Conservation (phyloP, 495 filamentous ascomycete species). For the Cryomyces antarcticus region DNA sequence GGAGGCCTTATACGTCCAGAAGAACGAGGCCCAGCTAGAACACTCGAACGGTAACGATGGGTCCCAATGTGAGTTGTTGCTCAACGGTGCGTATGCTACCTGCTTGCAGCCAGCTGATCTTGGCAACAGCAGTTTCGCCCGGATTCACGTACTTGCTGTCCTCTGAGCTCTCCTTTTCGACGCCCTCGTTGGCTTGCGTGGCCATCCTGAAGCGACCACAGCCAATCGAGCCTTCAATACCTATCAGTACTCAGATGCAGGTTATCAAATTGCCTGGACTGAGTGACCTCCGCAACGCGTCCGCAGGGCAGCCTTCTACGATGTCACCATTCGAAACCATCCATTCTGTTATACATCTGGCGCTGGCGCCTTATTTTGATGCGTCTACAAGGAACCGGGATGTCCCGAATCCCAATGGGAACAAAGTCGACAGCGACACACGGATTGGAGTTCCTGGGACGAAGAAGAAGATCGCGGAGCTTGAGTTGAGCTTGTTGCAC, state of each 20-base stretch:
- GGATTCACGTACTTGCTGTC: slow-evolving; percentile 59
- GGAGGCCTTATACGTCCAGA: slow-evolving; percentile 73
- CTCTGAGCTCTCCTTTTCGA: slow-evolving; percentile 56
- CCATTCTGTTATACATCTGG: slow-evolving; percentile 70
- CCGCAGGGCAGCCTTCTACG: slow-evolving; percentile 44
- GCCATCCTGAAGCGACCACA: slow-evolving; percentile 76
- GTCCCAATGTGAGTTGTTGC: slow-evolving; percentile 20
- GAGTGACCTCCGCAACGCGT: slow-evolving; percentile 38
- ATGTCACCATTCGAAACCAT: slow-evolving; percentile 79
- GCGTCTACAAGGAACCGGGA: slow-evolving; percentile 76
- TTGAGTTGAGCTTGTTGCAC: slow-evolving; percentile 74
- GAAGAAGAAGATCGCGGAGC: slow-evolving; percentile 84
- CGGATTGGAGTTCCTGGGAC: slow-evolving; percentile 92
- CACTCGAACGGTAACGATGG: slow-evolving; percentile 29
- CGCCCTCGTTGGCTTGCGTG: slow-evolving; percentile 63
- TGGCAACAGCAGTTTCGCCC: slow-evolving; percentile 17
- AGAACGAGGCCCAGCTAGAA: slow-evolving; percentile 42
- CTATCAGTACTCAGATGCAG: slow-evolving; percentile 69
- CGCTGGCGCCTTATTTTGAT: slow-evolving; percentile 86
- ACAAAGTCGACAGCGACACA: slow-evolving; percentile 57
- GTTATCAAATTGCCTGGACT: slow-evolving; percentile 78
- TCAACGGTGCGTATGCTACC: background rate
- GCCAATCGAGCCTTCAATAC: slow-evolving; percentile 60
- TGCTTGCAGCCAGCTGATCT: slow-evolving; percentile 2
- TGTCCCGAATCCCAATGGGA: slow-evolving; percentile 39